Percentiles rank a stretch among this genome's conserved stretches.
These are phyloP conservation scores for Trichophyton rubrum DNA, from an alignment of 2,329 filamentous ascomycete genomes.

Conservation along the genomic window DNA sequence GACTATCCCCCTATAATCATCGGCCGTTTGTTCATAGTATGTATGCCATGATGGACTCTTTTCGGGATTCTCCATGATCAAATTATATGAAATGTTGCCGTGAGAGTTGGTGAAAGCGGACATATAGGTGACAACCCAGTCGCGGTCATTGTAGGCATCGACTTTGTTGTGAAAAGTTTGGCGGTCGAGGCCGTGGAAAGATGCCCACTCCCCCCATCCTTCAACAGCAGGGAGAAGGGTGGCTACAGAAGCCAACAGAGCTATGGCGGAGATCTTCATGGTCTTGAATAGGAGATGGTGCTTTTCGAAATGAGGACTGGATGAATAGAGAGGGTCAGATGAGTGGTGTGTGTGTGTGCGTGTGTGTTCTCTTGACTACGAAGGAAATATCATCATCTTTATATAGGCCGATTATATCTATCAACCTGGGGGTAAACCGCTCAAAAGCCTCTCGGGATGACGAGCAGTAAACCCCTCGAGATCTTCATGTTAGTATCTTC, in stretches of 20 bases:
- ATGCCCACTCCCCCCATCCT: neutral
- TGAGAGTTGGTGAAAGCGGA: neutral
- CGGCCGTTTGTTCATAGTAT: neutral
- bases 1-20: slow-evolving; percentile 6
- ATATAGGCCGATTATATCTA: neutral
- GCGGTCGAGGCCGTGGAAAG: neutral
- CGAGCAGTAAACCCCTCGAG: too few relatives aligned
- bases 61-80: slow-evolving; percentile 3
- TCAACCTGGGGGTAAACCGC: neutral
- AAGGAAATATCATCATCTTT: neutral
- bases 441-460: neutral
- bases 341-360: neutral
- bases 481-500: too few relatives aligned
- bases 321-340: neutral
- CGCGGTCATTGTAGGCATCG: neutral
- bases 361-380: neutral
- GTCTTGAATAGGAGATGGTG: neutral
- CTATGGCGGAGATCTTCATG: neutral
- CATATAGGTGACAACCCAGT: neutral
- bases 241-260: neutral
- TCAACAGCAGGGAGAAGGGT: neutral
- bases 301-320: neutral
- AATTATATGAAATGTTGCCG: neutral
- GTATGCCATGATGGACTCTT: slow-evolving; percentile 2
- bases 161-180: neutral